These are phyloP conservation scores for Exophiala spinifera DNA, from an alignment of 2,329 filamentous ascomycete genomes.

Conservation along the genomic window DNA sequence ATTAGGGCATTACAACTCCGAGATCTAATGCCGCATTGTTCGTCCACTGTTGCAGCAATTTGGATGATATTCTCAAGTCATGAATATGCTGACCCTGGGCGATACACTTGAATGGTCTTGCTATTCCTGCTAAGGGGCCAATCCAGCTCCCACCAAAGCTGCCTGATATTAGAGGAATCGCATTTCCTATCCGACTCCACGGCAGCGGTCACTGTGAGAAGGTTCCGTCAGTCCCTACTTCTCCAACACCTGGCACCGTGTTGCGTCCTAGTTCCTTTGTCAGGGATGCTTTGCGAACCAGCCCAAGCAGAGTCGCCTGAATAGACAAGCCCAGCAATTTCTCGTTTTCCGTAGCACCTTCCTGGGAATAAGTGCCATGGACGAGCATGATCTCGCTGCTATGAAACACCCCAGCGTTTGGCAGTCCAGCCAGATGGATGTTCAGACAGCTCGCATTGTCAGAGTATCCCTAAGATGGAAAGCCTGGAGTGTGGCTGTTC, in stretches of 20 bases:
- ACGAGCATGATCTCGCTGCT: conserved; percentile 32
- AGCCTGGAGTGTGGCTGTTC: conserved; percentile 13
- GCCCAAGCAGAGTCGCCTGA: conserved; percentile 16
- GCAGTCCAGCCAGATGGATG: conserved; percentile 14
- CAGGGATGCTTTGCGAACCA: conserved; percentile 1
- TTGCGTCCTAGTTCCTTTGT: background rate
- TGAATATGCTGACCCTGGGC: background rate
- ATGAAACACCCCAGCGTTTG: conserved; percentile 33
- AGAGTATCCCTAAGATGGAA: conserved; percentile 31
- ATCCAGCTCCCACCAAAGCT: background rate
- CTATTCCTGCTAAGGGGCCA: background rate
- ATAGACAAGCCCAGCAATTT: conserved; percentile 24
- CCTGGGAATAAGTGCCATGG: conserved; percentile 32
- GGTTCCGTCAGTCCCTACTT: background rate
- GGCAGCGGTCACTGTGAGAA: background rate
- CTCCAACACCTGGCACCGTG: background rate
- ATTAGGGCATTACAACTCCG: too few relatives aligned
- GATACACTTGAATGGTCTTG: background rate
- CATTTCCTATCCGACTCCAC: background rate
- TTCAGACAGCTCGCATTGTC: conserved; percentile 33
- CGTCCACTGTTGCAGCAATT: too few relatives aligned
- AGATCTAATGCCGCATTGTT: too few relatives aligned
- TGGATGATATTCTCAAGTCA: background rate
- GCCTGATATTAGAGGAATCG: background rate
- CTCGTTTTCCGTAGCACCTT: background rate